Conservation (phyloP, 768 basidiomycete genomes). For the Lenzites betulinus region DNA sequence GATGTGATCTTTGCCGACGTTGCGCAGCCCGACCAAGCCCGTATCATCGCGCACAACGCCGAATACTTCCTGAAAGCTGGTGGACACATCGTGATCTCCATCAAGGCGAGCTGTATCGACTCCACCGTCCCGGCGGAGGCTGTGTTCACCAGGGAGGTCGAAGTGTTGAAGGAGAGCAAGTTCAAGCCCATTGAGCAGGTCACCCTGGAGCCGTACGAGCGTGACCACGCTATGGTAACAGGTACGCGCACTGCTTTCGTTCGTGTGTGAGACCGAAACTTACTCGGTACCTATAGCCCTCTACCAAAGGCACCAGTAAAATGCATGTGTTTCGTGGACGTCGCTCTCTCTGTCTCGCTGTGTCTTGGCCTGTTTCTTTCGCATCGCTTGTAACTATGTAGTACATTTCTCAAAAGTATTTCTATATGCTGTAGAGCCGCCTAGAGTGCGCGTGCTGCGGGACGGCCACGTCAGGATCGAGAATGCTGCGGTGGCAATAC, state of each 20-base stretch:
- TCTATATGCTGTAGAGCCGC: conserved; percentile 2
- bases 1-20: conserved; percentile 99
- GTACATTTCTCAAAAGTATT: conserved; percentile 22
- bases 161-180: conserved; percentile 70
- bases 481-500: conserved; percentile 20
- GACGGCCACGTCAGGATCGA: conserved; percentile 22
- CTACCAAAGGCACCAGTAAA: conserved; percentile 48
- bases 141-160: conserved; percentile 88
- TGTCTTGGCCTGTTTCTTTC: conserved; percentile 14
- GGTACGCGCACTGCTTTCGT: conserved; percentile 44
- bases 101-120: conserved; percentile 99
- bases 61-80: conserved; percentile 94
- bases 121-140: conserved; percentile 90
- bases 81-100: conserved; percentile 92
- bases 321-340: conserved; percentile 17
- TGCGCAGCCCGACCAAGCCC: conserved; percentile 98
- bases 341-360: background rate
- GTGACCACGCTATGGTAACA: conserved; percentile 89
- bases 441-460: background rate
- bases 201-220: conserved; percentile 90
- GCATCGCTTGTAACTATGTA: conserved; percentile 23
- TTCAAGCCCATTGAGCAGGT: conserved; percentile 97
- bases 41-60: conserved; percentile 92
- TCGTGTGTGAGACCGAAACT: background rate
- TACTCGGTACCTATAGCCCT: conserved; percentile 35